Conservation (phyloP, 768 basidiomycete species). For the Nevesoporus exiguus region DNA sequence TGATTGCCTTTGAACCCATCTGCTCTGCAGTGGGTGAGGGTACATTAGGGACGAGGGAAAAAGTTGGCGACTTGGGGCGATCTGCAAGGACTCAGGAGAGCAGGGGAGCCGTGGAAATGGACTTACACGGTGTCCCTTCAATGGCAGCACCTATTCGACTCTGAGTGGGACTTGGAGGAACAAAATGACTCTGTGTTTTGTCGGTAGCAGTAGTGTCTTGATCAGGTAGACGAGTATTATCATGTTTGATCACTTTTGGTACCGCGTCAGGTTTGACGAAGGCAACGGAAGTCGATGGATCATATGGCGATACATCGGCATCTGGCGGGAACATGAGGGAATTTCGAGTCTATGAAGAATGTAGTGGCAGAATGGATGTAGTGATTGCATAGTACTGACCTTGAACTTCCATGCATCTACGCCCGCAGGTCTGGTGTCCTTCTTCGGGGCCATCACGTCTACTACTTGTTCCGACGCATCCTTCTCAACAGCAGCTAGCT, state of each 20-base stretch:
- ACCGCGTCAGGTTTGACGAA: slow-evolving; percentile 36
- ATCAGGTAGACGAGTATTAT: slow-evolving; percentile 76
- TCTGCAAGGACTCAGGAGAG: slow-evolving; percentile 41
- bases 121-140: slow-evolving; percentile 83
- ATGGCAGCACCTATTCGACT: slow-evolving; percentile 93
- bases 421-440: slow-evolving; percentile 65
- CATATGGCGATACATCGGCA: slow-evolving; percentile 80
- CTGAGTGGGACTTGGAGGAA: slow-evolving; percentile 84
- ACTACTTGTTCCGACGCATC: slow-evolving; percentile 31
- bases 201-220: slow-evolving; percentile 54
- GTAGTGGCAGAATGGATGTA: background rate
- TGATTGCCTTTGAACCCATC: slow-evolving; percentile 77
- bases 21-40: slow-evolving; percentile 85
- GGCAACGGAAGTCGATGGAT: slow-evolving; percentile 35
- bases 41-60: slow-evolving; percentile 77
- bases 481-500: slow-evolving; percentile 22
- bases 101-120: background rate
- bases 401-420: slow-evolving; percentile 85
- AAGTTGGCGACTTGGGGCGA: slow-evolving; percentile 58
- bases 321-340: slow-evolving; percentile 95
- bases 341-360: slow-evolving; percentile 69
- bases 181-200: slow-evolving; percentile 43
- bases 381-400: slow-evolving; percentile 35
- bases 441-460: slow-evolving; percentile 80
- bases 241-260: slow-evolving; percentile 68